These are phyloP conservation scores for Zoysia pacifica DNA, from an alignment of 176 grass and related monocot genomes.

Conservation along the genomic window DNA sequence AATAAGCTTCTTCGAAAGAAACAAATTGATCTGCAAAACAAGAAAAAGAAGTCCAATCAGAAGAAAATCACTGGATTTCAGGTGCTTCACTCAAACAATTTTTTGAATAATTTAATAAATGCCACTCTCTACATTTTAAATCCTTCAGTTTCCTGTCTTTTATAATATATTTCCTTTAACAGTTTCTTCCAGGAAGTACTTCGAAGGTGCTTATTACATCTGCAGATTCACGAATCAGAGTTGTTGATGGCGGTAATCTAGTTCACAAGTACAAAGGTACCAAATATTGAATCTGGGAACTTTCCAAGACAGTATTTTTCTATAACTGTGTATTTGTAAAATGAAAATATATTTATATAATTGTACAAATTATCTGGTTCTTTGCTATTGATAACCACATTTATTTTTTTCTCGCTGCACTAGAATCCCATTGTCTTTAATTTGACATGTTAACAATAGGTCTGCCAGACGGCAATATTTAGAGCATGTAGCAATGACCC, in stretches of 20 bases:
- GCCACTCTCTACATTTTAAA: not conserved
- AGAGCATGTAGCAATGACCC: constrained; percentile 14
- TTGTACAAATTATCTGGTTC: not conserved
- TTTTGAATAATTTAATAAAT: not conserved
- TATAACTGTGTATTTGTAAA: not conserved
- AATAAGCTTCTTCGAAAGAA: constrained; percentile 85
- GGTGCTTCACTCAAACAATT: constrained; percentile 47
- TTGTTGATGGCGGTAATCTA: constrained; percentile 72
- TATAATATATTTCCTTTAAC: constrained; percentile 51
- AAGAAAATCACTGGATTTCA: constrained; percentile 99
- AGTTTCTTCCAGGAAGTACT: constrained; percentile 84
- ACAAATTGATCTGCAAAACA: constrained; percentile 88
- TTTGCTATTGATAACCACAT: constrained; percentile 1
- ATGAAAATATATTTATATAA: not conserved
- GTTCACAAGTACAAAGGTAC: constrained; percentile 97
- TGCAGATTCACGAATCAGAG: constrained; percentile 86
- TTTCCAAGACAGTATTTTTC: constrained; percentile 6
- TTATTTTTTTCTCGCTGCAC: constrained; percentile 8
- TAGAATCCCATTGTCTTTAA: constrained; percentile 3
- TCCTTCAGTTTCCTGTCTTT: constrained; percentile 24
- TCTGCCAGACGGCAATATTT: not conserved
- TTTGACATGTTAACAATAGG: not conserved
- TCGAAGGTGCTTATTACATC: constrained; percentile 48
- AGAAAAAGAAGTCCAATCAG: constrained; percentile 89
- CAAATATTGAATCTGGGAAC: not conserved